These are phyloP conservation scores for Lepidium didymum DNA, from an alignment of 345 rosid species.

Conservation along the genomic window DNA sequence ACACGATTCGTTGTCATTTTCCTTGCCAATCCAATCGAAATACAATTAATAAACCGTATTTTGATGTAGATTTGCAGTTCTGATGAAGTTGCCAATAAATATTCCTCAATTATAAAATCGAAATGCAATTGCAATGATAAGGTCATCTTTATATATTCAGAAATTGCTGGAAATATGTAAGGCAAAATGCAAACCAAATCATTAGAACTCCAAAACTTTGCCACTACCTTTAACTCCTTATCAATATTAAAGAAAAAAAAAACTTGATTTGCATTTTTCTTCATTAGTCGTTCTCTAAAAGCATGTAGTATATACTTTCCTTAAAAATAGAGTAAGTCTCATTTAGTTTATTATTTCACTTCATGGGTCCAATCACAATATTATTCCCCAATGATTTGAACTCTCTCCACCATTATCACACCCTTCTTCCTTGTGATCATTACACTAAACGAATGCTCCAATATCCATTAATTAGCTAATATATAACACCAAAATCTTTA, in stretches of 20 bases:
- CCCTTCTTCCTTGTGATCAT: constrained; percentile 15
- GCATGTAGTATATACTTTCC: constrained; percentile 30
- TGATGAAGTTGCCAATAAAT: neutral
- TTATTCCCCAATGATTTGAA: constrained; percentile 37
- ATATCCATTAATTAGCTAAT: constrained; percentile 9
- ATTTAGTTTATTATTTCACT: neutral
- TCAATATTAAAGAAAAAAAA: constrained; percentile 20
- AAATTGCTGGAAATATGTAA: constrained; percentile 22
- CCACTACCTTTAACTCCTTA: constrained; percentile 11
- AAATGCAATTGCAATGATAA: constrained; percentile 8
- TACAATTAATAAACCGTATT: no score
- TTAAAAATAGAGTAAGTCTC: constrained; percentile 30
- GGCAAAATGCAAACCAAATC: constrained; percentile 29
- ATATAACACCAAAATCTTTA: constrained; percentile 10
- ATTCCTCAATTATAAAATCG: neutral
- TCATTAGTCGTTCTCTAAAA: constrained; percentile 21
- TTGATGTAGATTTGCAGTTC: neutral
- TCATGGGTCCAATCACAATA: constrained; percentile 24
- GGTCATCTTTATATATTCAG: constrained; percentile 17
- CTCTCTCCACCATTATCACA: constrained; percentile 15
- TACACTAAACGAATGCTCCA: constrained; percentile 24
- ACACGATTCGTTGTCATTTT: no score
- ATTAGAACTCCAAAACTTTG: constrained; percentile 29
- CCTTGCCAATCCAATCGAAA: no score
- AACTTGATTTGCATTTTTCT: constrained; percentile 17